These are phyloP conservation scores for Avena atlantica DNA, from an alignment of 176 grass and related monocot genomes.

Conservation along the genomic window DNA sequence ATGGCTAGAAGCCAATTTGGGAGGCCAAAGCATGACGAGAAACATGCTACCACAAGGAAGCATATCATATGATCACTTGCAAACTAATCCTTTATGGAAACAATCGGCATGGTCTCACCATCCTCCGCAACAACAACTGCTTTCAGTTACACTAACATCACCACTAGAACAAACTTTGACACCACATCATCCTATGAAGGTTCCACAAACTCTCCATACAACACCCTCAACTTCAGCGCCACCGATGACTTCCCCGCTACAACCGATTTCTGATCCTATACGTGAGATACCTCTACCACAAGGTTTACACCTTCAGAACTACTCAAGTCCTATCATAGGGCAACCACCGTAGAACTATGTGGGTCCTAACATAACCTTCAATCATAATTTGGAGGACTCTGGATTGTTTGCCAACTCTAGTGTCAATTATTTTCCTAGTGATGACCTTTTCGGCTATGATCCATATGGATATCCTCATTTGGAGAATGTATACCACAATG, in stretches of 20 bases:
- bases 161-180: neutral
- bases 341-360: too few species aligned
- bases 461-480: too few species aligned
- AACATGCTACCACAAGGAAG: neutral
- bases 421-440: too few species aligned
- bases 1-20: neutral
- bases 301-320: too few species aligned
- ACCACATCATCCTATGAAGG: neutral
- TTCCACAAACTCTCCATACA: neutral
- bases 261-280: too few species aligned
- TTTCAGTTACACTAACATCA: neutral
- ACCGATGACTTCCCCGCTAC: too few species aligned
- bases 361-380: too few species aligned
- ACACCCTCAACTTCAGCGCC: too few species aligned
- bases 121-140: neutral
- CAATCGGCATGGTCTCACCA: neutral
- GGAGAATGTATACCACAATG: neutral
- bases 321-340: too few species aligned
- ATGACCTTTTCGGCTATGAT: neutral
- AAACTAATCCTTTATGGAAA: neutral
- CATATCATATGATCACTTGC: neutral
- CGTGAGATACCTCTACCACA: too few species aligned
- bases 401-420: too few species aligned
- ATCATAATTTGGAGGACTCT: too few species aligned
- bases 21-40: neutral